A percentile compares a stretch with the other conserved stretches of the same genome.
Evolutionary conservation across 257 asterid genomes (phyloP).

Genomic region (Scutellaria barbata): DNA sequence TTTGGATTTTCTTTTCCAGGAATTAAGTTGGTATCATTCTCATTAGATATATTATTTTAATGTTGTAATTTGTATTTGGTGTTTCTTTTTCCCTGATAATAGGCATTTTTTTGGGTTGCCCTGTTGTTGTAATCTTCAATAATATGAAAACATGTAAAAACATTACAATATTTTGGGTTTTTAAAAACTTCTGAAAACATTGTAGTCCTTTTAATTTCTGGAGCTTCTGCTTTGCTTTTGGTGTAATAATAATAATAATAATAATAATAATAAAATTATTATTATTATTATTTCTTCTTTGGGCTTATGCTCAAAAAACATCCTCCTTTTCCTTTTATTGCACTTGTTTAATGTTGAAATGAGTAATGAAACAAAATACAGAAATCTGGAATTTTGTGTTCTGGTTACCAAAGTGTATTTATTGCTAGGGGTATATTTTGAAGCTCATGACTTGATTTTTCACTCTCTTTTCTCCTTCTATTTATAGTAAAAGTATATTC

Average conservation of each 20-base stretch:
- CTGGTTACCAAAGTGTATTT: conserved; percentile 28
- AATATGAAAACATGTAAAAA: conserved; percentile 9
- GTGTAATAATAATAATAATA: neutral
- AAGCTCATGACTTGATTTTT: conserved; percentile 21
- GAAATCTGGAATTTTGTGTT: conserved; percentile 14
- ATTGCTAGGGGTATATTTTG: conserved; percentile 11
- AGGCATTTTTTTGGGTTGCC: conserved; percentile 11
- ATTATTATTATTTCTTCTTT: neutral
- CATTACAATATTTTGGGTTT: neutral
- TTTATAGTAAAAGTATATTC: neutral
- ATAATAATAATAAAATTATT: neutral
- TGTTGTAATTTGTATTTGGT: conserved; percentile 23
- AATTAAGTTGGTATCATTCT: conserved; percentile 13
- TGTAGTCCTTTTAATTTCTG: conserved; percentile 17
- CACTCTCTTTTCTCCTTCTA: neutral
- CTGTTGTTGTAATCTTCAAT: neutral
- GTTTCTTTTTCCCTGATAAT: neutral
- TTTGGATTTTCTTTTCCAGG: neutral
- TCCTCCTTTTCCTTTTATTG: neutral
- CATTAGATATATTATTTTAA: conserved; percentile 6
- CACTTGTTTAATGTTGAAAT: conserved; percentile 7
- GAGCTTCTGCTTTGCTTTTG: conserved; percentile 25
- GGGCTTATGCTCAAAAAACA: neutral
- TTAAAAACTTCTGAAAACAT: neutral
- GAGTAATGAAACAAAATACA: neutral